Percentiles rank a stretch among this genome's conserved stretches.
These are phyloP conservation scores for Sugiyamaella americana DNA, from an alignment of 805 yeast genomes.

Conservation along the genomic window DNA sequence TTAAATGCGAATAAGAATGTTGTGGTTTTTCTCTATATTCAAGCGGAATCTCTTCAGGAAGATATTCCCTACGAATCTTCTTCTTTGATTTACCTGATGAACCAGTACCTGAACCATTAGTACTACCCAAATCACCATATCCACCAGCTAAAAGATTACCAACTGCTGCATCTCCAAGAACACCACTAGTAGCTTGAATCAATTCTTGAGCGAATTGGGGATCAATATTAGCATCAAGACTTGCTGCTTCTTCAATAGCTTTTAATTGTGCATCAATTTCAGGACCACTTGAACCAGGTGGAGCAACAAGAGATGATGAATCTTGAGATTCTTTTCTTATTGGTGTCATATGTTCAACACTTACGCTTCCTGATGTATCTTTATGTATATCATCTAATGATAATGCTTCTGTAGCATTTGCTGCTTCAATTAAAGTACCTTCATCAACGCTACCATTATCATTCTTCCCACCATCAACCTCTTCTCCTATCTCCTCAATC, in stretches of 20 bases:
- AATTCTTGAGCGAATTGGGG: background rate
- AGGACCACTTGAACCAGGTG: constrained; percentile 3
- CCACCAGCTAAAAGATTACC: constrained; percentile 2
- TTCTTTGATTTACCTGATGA: constrained; percentile 33
- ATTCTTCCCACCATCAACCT: constrained; percentile 3
- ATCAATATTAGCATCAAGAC: constrained; percentile 3
- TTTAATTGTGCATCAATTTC: constrained; percentile 9
- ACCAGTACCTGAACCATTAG: background rate
- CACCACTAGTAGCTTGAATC: background rate
- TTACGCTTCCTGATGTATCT: constrained; percentile 3
- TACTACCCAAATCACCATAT: background rate
- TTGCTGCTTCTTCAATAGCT: constrained; percentile 6
- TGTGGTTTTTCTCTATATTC: constrained; percentile 82
- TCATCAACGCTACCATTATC: background rate
- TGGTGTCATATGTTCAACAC: background rate
- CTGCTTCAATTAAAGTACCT: constrained; percentile 3
- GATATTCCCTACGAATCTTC: constrained; percentile 50
- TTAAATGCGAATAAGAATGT: constrained; percentile 70
- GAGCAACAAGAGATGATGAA: constrained; percentile 7
- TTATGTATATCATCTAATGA: background rate
- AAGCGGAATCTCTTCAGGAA: constrained; percentile 80
- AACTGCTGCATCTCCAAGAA: constrained; percentile 1
- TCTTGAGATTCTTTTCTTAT: constrained; percentile 1
- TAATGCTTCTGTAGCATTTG: constrained; percentile 8
- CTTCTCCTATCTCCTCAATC: background rate